Conservation (phyloP, 2,329 filamentous ascomycete genomes). For the Pestalotiopsis sp. region DNA sequence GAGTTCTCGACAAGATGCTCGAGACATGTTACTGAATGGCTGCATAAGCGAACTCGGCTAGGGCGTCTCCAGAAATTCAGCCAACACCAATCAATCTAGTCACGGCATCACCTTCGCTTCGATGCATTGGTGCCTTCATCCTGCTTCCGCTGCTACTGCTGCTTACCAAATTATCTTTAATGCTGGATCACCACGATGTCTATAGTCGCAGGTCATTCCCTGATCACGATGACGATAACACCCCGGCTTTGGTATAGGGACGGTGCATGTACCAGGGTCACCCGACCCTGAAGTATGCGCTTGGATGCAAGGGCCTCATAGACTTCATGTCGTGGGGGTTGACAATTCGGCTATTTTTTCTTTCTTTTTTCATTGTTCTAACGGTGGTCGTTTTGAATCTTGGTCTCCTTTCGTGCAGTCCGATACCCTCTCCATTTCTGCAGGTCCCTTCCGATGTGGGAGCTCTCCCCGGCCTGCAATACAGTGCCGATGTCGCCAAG, state of each 20-base stretch:
- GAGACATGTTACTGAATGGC: slow-evolving; percentile 69
- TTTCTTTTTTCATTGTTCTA: neutral
- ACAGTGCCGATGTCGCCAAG: neutral
- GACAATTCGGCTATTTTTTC: neutral
- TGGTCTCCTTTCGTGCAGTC: neutral
- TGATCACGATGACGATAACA: neutral
- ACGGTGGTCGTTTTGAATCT: neutral
- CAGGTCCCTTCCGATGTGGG: neutral
- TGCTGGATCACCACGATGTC: neutral
- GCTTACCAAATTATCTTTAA: neutral
- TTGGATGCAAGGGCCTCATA: neutral
- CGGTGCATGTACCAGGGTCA: slow-evolving; percentile 1
- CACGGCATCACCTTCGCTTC: neutral
- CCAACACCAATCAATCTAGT: neutral
- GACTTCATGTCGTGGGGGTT: neutral
- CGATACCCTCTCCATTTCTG: neutral
- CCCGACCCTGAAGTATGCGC: neutral
- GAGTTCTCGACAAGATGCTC: slow-evolving; percentile 91
- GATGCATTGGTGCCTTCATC: neutral
- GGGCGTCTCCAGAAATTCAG: neutral
- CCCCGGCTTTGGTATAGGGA: neutral
- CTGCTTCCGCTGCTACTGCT: neutral
- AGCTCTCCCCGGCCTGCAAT: neutral
- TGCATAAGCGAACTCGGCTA: neutral
- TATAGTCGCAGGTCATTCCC: neutral